phyloP scores from a whole-genome alignment of 1,139 yeast genomes.

The Ogataea hybrid region DNA sequence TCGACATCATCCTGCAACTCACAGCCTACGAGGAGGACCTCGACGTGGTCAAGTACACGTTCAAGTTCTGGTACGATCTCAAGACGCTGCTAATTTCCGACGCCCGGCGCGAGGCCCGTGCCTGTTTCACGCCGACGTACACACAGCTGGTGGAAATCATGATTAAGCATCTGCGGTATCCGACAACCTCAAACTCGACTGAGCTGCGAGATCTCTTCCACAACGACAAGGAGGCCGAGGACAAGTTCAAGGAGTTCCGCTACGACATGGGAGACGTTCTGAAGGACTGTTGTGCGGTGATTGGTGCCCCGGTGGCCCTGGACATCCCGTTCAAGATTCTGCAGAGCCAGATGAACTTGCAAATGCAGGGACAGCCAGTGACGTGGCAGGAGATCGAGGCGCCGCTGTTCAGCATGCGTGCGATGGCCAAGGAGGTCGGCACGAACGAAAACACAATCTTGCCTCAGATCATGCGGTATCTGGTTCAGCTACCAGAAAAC shows the following conservation, averaged over 20 bases:
- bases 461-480: slow-evolving; percentile 73
- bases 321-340: slow-evolving; percentile 57
- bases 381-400: slow-evolving; percentile 91
- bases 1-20: slow-evolving; percentile 67
- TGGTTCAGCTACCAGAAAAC: slow-evolving; percentile 78
- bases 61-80: slow-evolving; percentile 86
- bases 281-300: slow-evolving; percentile 90
- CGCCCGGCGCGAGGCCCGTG: slow-evolving; percentile 59
- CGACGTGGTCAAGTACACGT: slow-evolving; percentile 87
- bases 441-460: slow-evolving; percentile 62
- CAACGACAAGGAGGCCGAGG: slow-evolving; percentile 72
- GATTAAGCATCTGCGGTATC: slow-evolving; percentile 74
- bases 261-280: slow-evolving; percentile 97
- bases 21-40: slow-evolving; percentile 70
- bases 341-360: slow-evolving; percentile 37
- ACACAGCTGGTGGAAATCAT: slow-evolving; percentile 63
- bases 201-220: slow-evolving; percentile 30
- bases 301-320: slow-evolving; percentile 73
- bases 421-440: slow-evolving; percentile 92
- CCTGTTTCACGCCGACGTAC: slow-evolving; percentile 59
- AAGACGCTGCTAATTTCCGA: slow-evolving; percentile 69
- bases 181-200: slow-evolving; percentile 41
- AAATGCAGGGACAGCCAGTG: slow-evolving; percentile 32
- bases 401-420: slow-evolving; percentile 82
- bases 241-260: slow-evolving; percentile 88